These are phyloP conservation scores for Aquanectria penicillioides DNA, from an alignment of 2,329 filamentous ascomycete species.

Conservation along the genomic window DNA sequence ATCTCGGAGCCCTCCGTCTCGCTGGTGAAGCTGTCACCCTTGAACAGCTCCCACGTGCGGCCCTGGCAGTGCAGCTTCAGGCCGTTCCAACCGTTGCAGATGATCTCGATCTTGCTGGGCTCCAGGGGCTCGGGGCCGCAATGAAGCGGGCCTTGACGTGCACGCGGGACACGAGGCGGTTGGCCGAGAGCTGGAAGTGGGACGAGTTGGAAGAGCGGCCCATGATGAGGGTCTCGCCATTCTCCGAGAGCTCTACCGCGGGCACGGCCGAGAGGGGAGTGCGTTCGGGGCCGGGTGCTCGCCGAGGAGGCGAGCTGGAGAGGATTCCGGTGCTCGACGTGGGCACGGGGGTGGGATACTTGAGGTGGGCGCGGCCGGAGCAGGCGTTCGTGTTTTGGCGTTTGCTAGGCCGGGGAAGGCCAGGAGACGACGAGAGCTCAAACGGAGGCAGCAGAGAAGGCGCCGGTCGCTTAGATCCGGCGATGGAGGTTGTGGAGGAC, in stretches of 20 bases:
- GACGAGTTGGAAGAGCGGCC: conserved; percentile 94
- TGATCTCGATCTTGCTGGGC: conserved; percentile 83
- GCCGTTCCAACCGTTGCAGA: conserved; percentile 96
- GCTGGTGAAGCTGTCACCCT: conserved; percentile 89
- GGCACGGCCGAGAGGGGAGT: conserved; percentile 85
- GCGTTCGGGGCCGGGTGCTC: conserved; percentile 74
- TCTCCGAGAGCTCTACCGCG: conserved; percentile 81
- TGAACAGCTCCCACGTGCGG: conserved; percentile 83
- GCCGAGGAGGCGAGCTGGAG: conserved; percentile 81
- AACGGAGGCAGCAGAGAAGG: conserved; percentile 81
- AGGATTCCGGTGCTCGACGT: conserved; percentile 94
- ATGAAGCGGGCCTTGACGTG: conserved; percentile 91
- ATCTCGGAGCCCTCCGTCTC: conserved; percentile 89
- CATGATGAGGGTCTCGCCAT: conserved; percentile 85
- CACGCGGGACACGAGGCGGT: conserved; percentile 90
- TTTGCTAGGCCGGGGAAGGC: conserved; percentile 74
- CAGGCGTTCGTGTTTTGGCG: conserved; percentile 63
- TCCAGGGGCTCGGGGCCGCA: conserved; percentile 72
- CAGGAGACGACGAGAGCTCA: conserved; percentile 83
- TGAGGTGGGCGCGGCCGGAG: conserved; percentile 60
- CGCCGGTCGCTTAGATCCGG: conserved; percentile 68
- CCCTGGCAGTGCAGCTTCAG: conserved; percentile 92
- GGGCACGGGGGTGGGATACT: conserved; percentile 92
- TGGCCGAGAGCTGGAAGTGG: conserved; percentile 92
- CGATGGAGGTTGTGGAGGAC: conserved; percentile 41